A percentile compares a stretch with the other conserved stretches of the same genome.
Evolutionary conservation across 2,329 filamentous ascomycete genomes (phyloP).

Genomic region (Cadophora malorum): DNA sequence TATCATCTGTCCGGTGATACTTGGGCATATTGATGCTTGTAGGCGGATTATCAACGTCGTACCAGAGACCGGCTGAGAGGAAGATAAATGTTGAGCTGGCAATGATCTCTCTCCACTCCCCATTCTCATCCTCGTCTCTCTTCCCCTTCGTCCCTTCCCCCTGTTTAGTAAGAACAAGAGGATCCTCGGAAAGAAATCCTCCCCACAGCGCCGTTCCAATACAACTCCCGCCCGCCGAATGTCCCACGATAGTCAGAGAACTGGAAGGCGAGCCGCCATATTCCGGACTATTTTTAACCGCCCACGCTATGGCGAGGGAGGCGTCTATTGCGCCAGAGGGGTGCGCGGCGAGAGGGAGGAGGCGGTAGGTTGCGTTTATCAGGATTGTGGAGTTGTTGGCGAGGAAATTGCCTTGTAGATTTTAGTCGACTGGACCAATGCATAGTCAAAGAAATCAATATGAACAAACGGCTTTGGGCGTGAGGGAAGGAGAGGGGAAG

Average conservation of each 20-base stretch:
- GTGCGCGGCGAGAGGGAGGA: constrained; percentile 8
- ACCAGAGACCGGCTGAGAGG: constrained; percentile 13
- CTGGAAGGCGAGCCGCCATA: background rate
- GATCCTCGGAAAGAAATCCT: background rate
- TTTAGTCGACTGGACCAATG: background rate
- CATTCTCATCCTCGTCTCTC: background rate
- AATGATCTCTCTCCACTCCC: background rate
- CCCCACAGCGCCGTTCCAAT: constrained; percentile 1
- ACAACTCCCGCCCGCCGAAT: background rate
- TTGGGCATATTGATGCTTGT: constrained; percentile 10
- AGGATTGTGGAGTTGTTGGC: constrained; percentile 13
- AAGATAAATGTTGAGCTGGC: background rate
- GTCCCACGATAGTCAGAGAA: background rate
- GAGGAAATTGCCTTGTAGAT: constrained; percentile 13
- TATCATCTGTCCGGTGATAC: constrained; percentile 7
- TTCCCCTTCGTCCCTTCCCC: too few species aligned
- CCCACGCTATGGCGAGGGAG: constrained; percentile 10
- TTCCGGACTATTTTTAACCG: background rate
- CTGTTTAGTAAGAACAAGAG: background rate
- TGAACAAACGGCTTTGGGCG: too few species aligned
- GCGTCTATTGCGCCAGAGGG: constrained; percentile 15
- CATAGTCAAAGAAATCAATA: too few species aligned
- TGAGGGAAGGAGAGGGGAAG: background rate
- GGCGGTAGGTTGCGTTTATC: constrained; percentile 9
- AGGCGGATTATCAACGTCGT: background rate